Conservation (phyloP, 2,329 filamentous ascomycete species). For the Penicillium sp. region DNA sequence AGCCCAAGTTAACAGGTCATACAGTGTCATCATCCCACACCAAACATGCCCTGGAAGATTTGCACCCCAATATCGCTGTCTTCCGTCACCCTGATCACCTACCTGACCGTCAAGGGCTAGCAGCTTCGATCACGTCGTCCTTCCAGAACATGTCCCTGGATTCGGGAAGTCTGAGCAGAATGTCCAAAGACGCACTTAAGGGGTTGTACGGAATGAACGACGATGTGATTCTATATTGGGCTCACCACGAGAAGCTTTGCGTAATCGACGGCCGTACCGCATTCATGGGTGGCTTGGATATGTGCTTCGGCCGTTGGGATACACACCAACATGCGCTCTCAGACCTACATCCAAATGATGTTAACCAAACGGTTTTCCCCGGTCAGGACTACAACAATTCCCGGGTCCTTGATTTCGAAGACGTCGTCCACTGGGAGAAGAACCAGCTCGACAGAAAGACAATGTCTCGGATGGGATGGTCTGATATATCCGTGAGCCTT, state of each 20-base stretch:
- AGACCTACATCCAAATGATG: conserved; percentile 73
- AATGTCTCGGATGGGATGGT: conserved; percentile 88
- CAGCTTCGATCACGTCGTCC: conserved; percentile 54
- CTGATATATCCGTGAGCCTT: conserved; percentile 75
- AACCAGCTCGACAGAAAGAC: conserved; percentile 81
- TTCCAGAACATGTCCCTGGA: conserved; percentile 56
- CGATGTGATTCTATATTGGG: conserved; percentile 83
- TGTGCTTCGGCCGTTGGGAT: conserved; percentile 86
- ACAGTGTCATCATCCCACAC: conserved; percentile 67
- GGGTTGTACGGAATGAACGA: conserved; percentile 77
- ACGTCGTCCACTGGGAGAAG: conserved; percentile 73
- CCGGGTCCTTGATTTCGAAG: conserved; percentile 73
- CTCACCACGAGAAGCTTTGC: conserved; percentile 88
- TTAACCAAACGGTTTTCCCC: conserved; percentile 74
- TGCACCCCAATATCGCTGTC: conserved; percentile 81
- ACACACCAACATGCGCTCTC: conserved; percentile 82
- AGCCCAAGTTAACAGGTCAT: neutral
- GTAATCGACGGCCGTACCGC: conserved; percentile 72
- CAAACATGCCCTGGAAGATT: conserved; percentile 69
- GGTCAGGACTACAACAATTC: conserved; percentile 95
- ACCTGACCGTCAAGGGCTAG: conserved; percentile 66
- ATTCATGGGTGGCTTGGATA: conserved; percentile 88
- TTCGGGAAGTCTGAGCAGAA: conserved; percentile 56
- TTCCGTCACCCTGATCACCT: conserved; percentile 88
- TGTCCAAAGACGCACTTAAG: conserved; percentile 70